These are phyloP conservation scores for Hebeloma cylindrosporum DNA, from an alignment of 768 basidiomycete genomes.

Conservation along the genomic window DNA sequence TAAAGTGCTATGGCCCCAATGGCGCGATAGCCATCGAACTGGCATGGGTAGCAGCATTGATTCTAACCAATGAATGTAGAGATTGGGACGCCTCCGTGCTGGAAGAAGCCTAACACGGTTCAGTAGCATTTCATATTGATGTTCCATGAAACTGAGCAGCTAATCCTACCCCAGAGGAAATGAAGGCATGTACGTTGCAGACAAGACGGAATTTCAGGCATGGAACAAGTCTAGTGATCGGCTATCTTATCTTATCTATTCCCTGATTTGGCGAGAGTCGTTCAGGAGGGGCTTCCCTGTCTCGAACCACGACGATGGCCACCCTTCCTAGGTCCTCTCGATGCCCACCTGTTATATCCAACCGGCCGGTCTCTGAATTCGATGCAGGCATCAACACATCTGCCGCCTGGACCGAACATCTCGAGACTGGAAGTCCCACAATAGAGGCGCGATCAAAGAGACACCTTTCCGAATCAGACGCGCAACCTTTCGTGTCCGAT, in stretches of 20 bases:
- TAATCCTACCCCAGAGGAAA: no score
- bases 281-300: not conserved
- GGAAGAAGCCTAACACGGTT: no score
- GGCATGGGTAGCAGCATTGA: no score
- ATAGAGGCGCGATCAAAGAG: slow-evolving; percentile 34
- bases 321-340: slow-evolving; percentile 24
- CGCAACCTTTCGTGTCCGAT: slow-evolving; percentile 32
- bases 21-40: no score
- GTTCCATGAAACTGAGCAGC: no score
- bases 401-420: slow-evolving; percentile 70
- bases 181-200: no score
- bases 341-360: slow-evolving; percentile 13
- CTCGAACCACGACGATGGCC: slow-evolving; percentile 14
- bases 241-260: slow-evolving; percentile 15
- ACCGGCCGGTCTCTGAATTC: slow-evolving; percentile 50
- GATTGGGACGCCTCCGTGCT: no score
- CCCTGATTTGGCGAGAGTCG: slow-evolving; percentile 1
- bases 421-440: slow-evolving; percentile 31
- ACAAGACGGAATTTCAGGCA: no score
- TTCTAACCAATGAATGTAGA: no score
- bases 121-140: no score
- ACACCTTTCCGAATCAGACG: slow-evolving; percentile 39
- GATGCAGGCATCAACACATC: slow-evolving; percentile 81
- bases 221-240: not conserved
- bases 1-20: no score